These are phyloP conservation scores for Kazachstania viticola DNA, from an alignment of 805 yeast genomes.

Conservation along the genomic window DNA sequence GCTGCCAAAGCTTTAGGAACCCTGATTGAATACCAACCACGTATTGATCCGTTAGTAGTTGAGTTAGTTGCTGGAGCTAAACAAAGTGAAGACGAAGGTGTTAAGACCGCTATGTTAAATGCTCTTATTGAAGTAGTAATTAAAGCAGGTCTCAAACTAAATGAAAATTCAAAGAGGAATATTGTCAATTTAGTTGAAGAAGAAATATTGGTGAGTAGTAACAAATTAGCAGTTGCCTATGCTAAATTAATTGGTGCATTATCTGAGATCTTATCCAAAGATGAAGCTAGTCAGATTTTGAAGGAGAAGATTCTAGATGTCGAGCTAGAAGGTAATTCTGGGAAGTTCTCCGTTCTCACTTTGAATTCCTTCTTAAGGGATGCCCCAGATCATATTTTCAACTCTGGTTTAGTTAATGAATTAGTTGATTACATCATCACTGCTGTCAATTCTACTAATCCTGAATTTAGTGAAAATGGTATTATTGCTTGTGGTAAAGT, in stretches of 20 bases:
- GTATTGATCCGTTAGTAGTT: slow-evolving; percentile 84
- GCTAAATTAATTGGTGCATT: slow-evolving; percentile 73
- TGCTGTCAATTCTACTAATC: slow-evolving; percentile 31
- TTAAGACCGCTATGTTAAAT: slow-evolving; percentile 73
- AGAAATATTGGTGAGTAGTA: slow-evolving; percentile 45
- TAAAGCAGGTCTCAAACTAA: slow-evolving; percentile 69
- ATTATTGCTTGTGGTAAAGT: slow-evolving; percentile 74
- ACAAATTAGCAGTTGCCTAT: slow-evolving; percentile 58
- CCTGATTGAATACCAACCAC: slow-evolving; percentile 77
- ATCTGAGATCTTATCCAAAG: slow-evolving; percentile 50
- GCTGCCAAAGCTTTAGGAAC: slow-evolving; percentile 89
- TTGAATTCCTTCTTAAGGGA: slow-evolving; percentile 72
- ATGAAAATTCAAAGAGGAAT: slow-evolving; percentile 56
- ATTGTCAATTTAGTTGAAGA: slow-evolving; percentile 67
- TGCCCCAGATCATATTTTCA: slow-evolving; percentile 54
- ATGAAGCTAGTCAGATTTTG: slow-evolving; percentile 52
- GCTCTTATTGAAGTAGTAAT: slow-evolving; percentile 75
- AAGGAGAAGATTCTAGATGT: slow-evolving; percentile 45
- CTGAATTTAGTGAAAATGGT: slow-evolving; percentile 63
- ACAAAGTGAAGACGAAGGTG: slow-evolving; percentile 52
- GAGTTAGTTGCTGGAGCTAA: slow-evolving; percentile 74
- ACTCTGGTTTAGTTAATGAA: slow-evolving; percentile 38
- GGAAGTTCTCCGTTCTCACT: slow-evolving; percentile 57
- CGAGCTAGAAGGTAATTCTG: slow-evolving; percentile 31
- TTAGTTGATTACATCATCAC: slow-evolving; percentile 38